Conservation (phyloP, 2,329 filamentous ascomycete genomes). For the Fonsecaea pedrosoi region DNA sequence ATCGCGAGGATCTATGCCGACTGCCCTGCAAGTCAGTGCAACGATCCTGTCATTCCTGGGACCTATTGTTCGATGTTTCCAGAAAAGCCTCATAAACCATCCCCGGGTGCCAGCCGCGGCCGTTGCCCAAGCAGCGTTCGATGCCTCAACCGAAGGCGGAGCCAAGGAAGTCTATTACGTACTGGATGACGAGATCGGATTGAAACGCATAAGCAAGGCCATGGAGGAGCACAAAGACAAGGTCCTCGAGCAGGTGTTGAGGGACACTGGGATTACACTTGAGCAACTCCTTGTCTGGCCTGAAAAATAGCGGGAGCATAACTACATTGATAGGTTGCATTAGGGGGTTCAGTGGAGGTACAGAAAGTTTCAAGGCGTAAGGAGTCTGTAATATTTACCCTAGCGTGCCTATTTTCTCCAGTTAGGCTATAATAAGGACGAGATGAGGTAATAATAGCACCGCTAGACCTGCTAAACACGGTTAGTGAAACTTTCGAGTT, state of each 20-base stretch:
- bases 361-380: too few relatives aligned
- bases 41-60: conserved; percentile 7
- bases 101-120: conserved; percentile 15
- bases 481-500: neutral
- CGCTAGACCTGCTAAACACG: neutral
- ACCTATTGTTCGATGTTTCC: conserved; percentile 5
- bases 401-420: too few relatives aligned
- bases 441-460: neutral
- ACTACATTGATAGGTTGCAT: neutral
- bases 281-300: neutral
- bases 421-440: neutral
- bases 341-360: too few relatives aligned
- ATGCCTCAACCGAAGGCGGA: conserved; percentile 7
- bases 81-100: conserved; percentile 19
- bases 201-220: conserved; percentile 10
- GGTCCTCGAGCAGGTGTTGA: conserved; percentile 9
- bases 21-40: neutral
- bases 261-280: conserved; percentile 2
- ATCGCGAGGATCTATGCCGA: conserved; percentile 11
- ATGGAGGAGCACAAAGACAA: conserved; percentile 13
- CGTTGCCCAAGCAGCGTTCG: conserved; percentile 14
- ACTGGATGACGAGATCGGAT: conserved; percentile 15
- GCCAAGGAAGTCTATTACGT: conserved; percentile 15
- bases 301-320: neutral
- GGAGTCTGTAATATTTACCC: too few relatives aligned